Evolutionary conservation across 208 protist genomes (phyloP), one percentile per base, ranked within the genome.

Genomic region (Acanthamoeba culbertsoni): DNA sequence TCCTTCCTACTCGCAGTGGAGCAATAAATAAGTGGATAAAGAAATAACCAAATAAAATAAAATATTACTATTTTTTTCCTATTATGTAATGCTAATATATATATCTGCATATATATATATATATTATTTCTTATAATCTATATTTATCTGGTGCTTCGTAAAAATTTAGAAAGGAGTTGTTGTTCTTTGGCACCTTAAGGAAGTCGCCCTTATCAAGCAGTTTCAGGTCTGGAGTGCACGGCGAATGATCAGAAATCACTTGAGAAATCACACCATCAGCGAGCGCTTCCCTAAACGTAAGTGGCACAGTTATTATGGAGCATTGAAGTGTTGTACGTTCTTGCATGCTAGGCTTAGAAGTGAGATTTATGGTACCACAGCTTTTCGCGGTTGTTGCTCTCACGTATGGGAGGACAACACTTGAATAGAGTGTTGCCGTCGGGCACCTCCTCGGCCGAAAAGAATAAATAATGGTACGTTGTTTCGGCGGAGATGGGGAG

Each of bases 381-480:
- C 5, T 42, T 18, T 28, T 96, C 95, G 14, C 86, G 73, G 88
- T 96, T 96, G 46, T 93, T 57, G 6, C 43, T 48, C 31, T 95
- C 95, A 28, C 95, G 75, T 40, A 96, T 96, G 16, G 95, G 95
- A 63, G 95, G 95, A 68, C 95, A 96, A 84, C 95, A 96, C 73
- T 96, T 96, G 31, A 93, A 96, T 23, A 95, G 53, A 10, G 95
- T 96, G 12, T 90, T 88, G 0, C 95, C 95, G 45, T 95, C 45
- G 7, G 93, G 95, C 1, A 96, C 79, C 26, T 94, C 43, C 59
- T 96, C 95, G 4, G 95, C 55, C 0, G 35, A 40, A 55, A 96
- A 96, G 57, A 57, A 96, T 0, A 96, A 62, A 35, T 96, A 96
- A 35, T 96, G 95, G 40, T 91, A 94, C 12, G 94, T 96, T 0